These are phyloP conservation scores for Candida buenavistaensis DNA, from an alignment of 1,139 yeast genomes.

Conservation along the genomic window DNA sequence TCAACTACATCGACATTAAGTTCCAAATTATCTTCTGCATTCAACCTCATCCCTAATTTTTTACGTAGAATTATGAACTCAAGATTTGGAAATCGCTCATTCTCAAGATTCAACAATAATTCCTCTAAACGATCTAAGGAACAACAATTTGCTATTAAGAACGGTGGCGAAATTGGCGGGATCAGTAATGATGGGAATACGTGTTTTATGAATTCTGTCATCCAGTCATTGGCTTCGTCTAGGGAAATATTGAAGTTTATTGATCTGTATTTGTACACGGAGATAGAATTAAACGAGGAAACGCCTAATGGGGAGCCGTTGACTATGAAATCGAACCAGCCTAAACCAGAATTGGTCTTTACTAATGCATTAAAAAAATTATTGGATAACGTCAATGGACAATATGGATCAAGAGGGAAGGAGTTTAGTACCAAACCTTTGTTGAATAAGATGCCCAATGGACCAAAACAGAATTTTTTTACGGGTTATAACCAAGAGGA, in stretches of 20 bases:
- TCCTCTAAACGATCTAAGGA: conserved; percentile 24
- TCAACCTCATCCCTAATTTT: conserved; percentile 14
- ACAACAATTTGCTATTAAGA: conserved; percentile 40
- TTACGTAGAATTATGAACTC: conserved; percentile 19
- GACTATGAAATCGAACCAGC: conserved; percentile 21
- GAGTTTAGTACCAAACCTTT: conserved; percentile 70
- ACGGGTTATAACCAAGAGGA: conserved; percentile 89
- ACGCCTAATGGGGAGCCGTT: conserved; percentile 21
- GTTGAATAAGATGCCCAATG: conserved; percentile 71
- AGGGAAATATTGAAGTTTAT: conserved; percentile 59
- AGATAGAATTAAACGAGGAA: conserved; percentile 21
- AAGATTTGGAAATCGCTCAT: conserved; percentile 10
- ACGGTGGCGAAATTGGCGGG: conserved; percentile 82
- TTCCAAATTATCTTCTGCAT: conserved; percentile 8
- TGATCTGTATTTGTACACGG: conserved; percentile 40
- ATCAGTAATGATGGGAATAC: conserved; percentile 88
- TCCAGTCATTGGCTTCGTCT: conserved; percentile 82
- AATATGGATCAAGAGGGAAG: conserved; percentile 52
- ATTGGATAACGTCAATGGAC: conserved; percentile 54
- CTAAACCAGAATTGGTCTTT: conserved; percentile 42
- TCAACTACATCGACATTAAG: conserved; percentile 9
- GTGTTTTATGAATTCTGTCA: conserved; percentile 88
- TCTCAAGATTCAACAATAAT: conserved; percentile 15
- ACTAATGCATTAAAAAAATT: conserved; percentile 53
- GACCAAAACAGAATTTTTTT: conserved; percentile 74